These are phyloP conservation scores for Colletotrichum cuscutae DNA, from an alignment of 2,329 filamentous ascomycete species.

Conservation along the genomic window DNA sequence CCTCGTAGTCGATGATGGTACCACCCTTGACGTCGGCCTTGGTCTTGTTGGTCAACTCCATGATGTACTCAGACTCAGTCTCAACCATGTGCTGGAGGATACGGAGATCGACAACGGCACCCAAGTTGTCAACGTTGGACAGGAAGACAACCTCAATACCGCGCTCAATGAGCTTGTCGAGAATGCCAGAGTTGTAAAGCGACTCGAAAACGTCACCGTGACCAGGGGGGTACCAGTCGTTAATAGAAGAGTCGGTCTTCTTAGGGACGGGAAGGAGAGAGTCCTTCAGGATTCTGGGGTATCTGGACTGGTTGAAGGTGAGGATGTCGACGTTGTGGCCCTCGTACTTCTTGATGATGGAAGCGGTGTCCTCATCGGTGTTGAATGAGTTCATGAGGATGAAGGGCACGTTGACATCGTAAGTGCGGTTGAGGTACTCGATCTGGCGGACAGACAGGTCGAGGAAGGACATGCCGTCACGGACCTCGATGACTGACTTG, in stretches of 20 bases:
- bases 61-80: slow-evolving; percentile 97
- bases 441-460: slow-evolving; percentile 99
- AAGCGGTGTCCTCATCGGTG: slow-evolving; percentile 96
- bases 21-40: slow-evolving; percentile 99
- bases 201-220: slow-evolving; percentile 99
- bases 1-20: slow-evolving; percentile 99
- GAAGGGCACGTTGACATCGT: slow-evolving; percentile 96
- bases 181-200: slow-evolving; percentile 97
- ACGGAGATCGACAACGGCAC: slow-evolving; percentile 95
- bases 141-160: slow-evolving; percentile 99
- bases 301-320: slow-evolving; percentile 98
- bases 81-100: slow-evolving; percentile 99
- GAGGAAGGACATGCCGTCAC: slow-evolving; percentile 99
- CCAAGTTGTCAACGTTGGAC: slow-evolving; percentile 98
- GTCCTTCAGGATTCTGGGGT: slow-evolving; percentile 98
- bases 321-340: slow-evolving; percentile 99
- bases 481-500: slow-evolving; percentile 99
- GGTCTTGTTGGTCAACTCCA: slow-evolving; percentile 99
- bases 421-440: slow-evolving; percentile 98
- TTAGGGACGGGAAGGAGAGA: slow-evolving; percentile 96
- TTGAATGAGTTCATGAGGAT: slow-evolving; percentile 99
- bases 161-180: slow-evolving; percentile 94
- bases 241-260: slow-evolving; percentile 84
- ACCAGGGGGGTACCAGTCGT: slow-evolving; percentile 98
- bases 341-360: slow-evolving; percentile 99